Base-by-base conservation (phyloP, 2,329 filamentous ascomycete species). In the Endothia cerciana region DNA sequence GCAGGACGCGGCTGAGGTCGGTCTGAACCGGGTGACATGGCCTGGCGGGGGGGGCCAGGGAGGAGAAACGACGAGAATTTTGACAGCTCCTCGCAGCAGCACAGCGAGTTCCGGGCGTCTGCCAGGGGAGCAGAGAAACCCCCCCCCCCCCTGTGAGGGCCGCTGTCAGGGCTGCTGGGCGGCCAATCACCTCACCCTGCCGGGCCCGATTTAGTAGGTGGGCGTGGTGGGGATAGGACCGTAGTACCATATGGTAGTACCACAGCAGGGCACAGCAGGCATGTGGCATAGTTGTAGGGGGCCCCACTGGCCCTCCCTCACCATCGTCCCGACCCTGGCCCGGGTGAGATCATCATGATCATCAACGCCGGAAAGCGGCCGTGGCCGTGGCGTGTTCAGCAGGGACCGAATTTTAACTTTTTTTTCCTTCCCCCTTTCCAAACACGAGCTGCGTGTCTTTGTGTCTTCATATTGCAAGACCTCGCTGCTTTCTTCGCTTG, bases 401-500 rank as follows among this genome's bases (percentile, higher is more conserved):
- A 22, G 40, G 36, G 45, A 15, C 53, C 36, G 55, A 58, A 1
- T 36, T 36, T 36, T 36, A n/a, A n/a, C n/a, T 36, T 22, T 57
- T 56, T 64, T 61, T 60, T 66, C 15, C 3, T 8, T n/a, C n/a
- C n/a, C n/a, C 40, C 19, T 30, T 43, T 40, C 59, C 22, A 53
- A 55, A 60, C 56, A 40, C 43, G 36, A 41, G 60, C 57, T 58
- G 36, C 36, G 55, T 25, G 19, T 4, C 1, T 17, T 13, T n/a
- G 55, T 25, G 19, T 4, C 1, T 17, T 13, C 4, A 22, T 40
- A n/a, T 25, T 30, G 36, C 56, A 22, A 56, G 4, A 38, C 33
- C 53, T 65, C 65, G 65, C 65, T 67, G 53, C 65, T 65, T 65
- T 67, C 53, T 30, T 67, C 65, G 65, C 65, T 67, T 62, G 62